Evolutionary conservation across 1,284 basidiomycete genomes (phyloP).

Genomic region (Psilocybe mexicana): DNA sequence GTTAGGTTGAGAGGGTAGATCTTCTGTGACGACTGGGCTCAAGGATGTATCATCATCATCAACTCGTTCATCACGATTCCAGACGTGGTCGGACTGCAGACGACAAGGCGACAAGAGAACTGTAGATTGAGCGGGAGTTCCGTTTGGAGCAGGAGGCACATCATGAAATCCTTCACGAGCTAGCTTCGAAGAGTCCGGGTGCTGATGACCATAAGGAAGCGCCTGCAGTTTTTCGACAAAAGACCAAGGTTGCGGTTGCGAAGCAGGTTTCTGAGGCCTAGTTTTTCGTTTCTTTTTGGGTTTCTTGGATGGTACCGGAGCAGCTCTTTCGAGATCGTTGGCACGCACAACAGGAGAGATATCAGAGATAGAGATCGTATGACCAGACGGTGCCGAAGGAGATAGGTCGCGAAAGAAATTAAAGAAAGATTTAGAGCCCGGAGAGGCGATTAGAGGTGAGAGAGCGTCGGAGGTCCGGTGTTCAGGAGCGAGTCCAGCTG

Average conservation of each 20-base stretch:
- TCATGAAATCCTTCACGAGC: background rate
- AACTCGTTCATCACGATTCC: background rate
- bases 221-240: conserved; percentile 20
- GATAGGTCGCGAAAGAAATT: conserved; percentile 18
- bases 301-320: background rate
- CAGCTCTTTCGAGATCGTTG: conserved; percentile 17
- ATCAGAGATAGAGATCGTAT: conserved; percentile 17
- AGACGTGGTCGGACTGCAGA: conserved; percentile 5
- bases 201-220: background rate
- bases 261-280: conserved; percentile 5
- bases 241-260: conserved; percentile 5
- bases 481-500: conserved; percentile 1
- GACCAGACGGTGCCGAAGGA: conserved; percentile 9
- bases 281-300: conserved; percentile 16
- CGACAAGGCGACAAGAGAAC: conserved; percentile 25
- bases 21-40: background rate
- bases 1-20: background rate
- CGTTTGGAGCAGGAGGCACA: background rate
- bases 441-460: conserved; percentile 12
- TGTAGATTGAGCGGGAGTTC: background rate
- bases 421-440: conserved; percentile 20
- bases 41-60: background rate
- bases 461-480: background rate
- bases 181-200: background rate
- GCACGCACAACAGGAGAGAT: conserved; percentile 20